Evolutionary conservation across 177 flowering plant genomes (phyloP).

Genomic region (Vitis hybrid): DNA sequence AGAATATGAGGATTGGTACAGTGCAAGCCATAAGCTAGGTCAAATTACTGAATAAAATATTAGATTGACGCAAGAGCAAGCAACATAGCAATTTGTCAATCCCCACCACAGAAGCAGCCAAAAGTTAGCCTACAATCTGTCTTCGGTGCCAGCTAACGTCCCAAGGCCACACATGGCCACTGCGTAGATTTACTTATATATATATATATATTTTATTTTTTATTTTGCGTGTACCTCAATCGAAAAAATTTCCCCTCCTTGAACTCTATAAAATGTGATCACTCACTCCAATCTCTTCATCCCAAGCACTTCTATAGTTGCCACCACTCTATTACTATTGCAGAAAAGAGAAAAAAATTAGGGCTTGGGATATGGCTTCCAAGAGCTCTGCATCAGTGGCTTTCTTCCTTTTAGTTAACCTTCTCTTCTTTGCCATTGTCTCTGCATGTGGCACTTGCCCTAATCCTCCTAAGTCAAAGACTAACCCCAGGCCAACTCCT

Average conservation of each 20-base stretch:
- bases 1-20: no score
- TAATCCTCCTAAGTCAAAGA: constrained; percentile 15
- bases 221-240: constrained; percentile 1
- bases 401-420: constrained; percentile 33
- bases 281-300: not conserved
- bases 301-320: not conserved
- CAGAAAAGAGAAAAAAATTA: not conserved
- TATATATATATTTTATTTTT: not conserved
- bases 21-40: no score
- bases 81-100: constrained; percentile 6
- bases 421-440: constrained; percentile 36
- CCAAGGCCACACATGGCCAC: constrained; percentile 13
- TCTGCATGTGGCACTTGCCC: constrained; percentile 32
- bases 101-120: constrained; percentile 18
- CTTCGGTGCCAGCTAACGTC: constrained; percentile 21
- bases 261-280: constrained; percentile 9
- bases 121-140: not conserved
- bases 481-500: constrained; percentile 9
- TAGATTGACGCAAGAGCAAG: not conserved
- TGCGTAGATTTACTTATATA: no score
- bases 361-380: constrained; percentile 23
- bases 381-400: constrained; percentile 27
- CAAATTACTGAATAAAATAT: not conserved
- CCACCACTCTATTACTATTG: not conserved
- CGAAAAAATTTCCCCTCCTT: not conserved